phyloP scores from a whole-genome alignment of 768 basidiomycete species.

The Ramaria sp. region DNA sequence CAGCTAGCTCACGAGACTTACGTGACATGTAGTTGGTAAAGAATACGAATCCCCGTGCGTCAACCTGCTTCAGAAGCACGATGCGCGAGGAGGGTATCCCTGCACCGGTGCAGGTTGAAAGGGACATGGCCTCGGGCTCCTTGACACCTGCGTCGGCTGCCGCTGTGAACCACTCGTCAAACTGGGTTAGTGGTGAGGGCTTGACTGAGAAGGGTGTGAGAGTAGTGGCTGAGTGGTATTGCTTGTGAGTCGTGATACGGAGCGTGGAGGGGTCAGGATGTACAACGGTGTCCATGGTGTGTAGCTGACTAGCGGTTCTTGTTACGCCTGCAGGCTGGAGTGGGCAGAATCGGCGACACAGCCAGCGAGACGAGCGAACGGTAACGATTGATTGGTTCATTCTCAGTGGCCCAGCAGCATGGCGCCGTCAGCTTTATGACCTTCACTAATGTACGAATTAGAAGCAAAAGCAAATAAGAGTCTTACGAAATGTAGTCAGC shows the following conservation, averaged over 20 bases:
- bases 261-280: constrained; percentile 19
- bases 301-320: not conserved
- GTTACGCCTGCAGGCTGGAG: not conserved
- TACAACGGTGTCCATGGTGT: constrained; percentile 2
- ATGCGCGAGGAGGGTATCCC: constrained; percentile 83
- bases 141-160: constrained; percentile 42
- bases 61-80: constrained; percentile 88
- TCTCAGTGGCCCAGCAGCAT: not conserved
- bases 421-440: not conserved
- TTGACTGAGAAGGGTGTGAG: constrained; percentile 51
- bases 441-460: no score
- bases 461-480: no score
- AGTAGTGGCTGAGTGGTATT: constrained; percentile 61
- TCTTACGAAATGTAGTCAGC: no score
- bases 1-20: constrained; percentile 72
- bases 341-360: not conserved
- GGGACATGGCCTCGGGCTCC: constrained; percentile 86
- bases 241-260: constrained; percentile 60
- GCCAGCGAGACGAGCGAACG: not conserved
- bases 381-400: not conserved
- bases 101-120: constrained; percentile 54
- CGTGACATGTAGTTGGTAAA: constrained; percentile 95
- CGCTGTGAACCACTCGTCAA: constrained; percentile 76
- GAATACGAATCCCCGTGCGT: constrained; percentile 84
- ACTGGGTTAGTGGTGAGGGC: constrained; percentile 71